Evolutionary conservation across 1,284 basidiomycete genomes (phyloP), one percentile per base, ranked within the genome.

Genomic region (Leucoagaricus sp.): DNA sequence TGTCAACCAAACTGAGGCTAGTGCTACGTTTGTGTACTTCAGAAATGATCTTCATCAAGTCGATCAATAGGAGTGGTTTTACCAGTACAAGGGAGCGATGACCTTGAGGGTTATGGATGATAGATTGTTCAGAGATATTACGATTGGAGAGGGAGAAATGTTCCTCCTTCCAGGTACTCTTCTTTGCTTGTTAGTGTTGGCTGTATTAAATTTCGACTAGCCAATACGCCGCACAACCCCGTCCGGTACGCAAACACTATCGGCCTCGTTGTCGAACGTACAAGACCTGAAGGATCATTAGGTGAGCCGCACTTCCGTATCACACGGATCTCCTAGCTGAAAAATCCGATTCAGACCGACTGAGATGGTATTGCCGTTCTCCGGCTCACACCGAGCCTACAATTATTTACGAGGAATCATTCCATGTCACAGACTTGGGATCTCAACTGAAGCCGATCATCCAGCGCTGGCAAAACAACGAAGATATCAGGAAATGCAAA

Each of bases 71-170:
- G 95, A 97, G 75, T 97, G 94, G 94, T 97, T 97, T 71, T 96
- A 94, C 72, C 95, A 98, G 70, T 82, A 95, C 77, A 93, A 94
- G 70, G 94, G 94, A 1, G 85, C 82, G 1, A 97, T 98, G 93
- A 75, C 93, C 10, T 78, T 98, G 38, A 86, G 92, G 61, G 87
- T 93, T 4, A 89, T 98, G 9, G 93, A 96, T 55, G 91, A 89
- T 17, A 89, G 87, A n/a, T 78, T 82, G 63, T 96, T 98, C 72
- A 80, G 81, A 65, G 96, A 98, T 68, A 91, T 98, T 36, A 75
- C 78, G 25, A 97, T 98, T 65, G 89, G 87, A 59, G 94, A 99
- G 72, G 96, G 96, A 41, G 94, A 96, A 63, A 97, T 98, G 94
- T 98, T 96, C 72, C 71, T 98, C 63, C 78, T 98, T 19, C 95